A percentile compares a stretch with the other conserved stretches of the same genome.
Evolutionary conservation across 441 rosid genomes (phyloP).

Genomic region (Aleurites moluccanus): DNA sequence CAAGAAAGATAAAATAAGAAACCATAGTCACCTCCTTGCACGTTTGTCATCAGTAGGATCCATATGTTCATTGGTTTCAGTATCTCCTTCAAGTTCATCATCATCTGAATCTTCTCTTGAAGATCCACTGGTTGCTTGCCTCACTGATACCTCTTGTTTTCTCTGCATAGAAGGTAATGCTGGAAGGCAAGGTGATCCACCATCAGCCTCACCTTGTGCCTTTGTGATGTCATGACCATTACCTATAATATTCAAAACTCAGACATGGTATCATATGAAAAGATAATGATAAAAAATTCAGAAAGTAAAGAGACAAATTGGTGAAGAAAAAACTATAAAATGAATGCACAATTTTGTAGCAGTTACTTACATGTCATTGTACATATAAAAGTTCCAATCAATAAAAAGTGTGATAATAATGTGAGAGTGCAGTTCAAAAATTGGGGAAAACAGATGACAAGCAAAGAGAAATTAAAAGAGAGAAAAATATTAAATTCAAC

Average conservation of each 20-base stretch:
- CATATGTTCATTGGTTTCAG: constrained; percentile 61
- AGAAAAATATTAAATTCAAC: background rate
- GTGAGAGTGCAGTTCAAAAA: no score
- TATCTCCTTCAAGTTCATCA: constrained; percentile 90
- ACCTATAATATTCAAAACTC: constrained; percentile 34
- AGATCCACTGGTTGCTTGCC: constrained; percentile 85
- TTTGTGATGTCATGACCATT: constrained; percentile 31
- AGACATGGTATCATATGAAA: constrained; percentile 2
- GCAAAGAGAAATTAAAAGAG: no score
- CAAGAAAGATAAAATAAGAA: constrained; percentile 10
- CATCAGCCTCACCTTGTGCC: constrained; percentile 42
- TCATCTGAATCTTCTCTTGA: constrained; percentile 92
- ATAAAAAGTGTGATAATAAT: background rate
- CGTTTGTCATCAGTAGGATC: constrained; percentile 74
- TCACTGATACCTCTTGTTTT: constrained; percentile 45
- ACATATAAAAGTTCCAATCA: background rate
- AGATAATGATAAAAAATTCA: background rate
- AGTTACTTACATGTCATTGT: background rate
- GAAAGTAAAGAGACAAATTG: background rate
- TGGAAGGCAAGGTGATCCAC: constrained; percentile 34
- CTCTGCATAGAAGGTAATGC: constrained; percentile 38
- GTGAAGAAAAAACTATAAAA: constrained; percentile 2
- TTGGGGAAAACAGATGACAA: no score
- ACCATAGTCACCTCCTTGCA: constrained; percentile 60
- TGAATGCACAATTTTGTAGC: background rate